Conservation (phyloP, 2,329 filamentous ascomycete species). For the Annulohypoxylon truncatum region DNA sequence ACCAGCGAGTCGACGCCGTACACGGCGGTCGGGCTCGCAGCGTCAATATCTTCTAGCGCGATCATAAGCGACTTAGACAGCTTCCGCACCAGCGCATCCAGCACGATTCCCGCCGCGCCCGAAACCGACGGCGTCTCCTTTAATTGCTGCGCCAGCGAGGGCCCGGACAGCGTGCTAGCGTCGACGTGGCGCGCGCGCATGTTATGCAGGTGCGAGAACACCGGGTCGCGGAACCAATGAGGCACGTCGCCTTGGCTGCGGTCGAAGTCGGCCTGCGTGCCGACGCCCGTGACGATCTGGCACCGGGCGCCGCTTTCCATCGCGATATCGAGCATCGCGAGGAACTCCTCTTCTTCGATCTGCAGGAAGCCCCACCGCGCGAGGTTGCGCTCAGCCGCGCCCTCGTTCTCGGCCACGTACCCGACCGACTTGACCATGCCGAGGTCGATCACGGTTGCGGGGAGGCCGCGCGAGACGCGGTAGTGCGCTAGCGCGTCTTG, state of each 20-base stretch:
- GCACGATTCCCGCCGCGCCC: not conserved
- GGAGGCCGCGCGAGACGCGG: conserved; percentile 15
- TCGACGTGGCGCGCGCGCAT: conserved; percentile 9
- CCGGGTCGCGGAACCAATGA: conserved; percentile 13
- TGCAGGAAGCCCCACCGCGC: conserved; percentile 14
- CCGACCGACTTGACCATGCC: conserved; percentile 23
- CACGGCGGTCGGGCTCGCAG: not conserved
- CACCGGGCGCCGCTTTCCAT: conserved; percentile 9
- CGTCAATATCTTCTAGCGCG: conserved; percentile 7
- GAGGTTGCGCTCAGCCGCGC: conserved; percentile 3
- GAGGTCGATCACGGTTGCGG: conserved; percentile 18
- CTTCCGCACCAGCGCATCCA: conserved; percentile 11
- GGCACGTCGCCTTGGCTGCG: conserved; percentile 14
- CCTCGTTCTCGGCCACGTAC: conserved; percentile 16
- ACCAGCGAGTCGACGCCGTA: conserved; percentile 14
- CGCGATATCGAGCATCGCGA: conserved; percentile 10
- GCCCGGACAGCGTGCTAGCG: not conserved
- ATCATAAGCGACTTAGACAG: conserved; percentile 12
- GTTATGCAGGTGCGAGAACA: conserved; percentile 11
- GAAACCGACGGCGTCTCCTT: conserved; percentile 5
- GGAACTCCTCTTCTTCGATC: conserved; percentile 18
- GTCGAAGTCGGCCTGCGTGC: conserved; percentile 17
- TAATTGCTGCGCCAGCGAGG: conserved; percentile 6
- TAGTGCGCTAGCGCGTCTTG: conserved; percentile 42
- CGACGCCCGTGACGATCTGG: conserved; percentile 14